Conservation (phyloP, 768 basidiomycete genomes). For the Phylloporus sp. region DNA sequence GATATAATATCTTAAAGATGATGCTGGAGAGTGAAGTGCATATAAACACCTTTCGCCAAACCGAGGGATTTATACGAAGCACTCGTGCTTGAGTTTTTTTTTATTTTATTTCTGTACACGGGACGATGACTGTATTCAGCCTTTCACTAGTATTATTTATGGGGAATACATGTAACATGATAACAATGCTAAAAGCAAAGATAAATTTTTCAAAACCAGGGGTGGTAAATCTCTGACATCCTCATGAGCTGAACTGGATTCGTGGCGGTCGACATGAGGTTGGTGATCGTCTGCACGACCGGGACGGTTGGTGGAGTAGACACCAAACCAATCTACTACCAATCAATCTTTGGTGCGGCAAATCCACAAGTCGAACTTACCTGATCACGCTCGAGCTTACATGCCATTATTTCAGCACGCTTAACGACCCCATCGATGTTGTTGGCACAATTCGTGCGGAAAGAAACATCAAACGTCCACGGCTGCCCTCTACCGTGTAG, state of each 20-base stretch:
- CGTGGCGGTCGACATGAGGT: conserved; percentile 80
- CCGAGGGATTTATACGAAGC: conserved; percentile 62
- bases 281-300: conserved; percentile 77
- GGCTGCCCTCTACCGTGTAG: conserved; percentile 54
- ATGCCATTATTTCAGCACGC: conserved; percentile 78
- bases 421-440: conserved; percentile 71
- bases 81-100: conserved; percentile 24
- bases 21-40: conserved; percentile 68
- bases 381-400: conserved; percentile 82
- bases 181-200: not conserved
- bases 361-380: conserved; percentile 34
- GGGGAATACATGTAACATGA: conserved; percentile 3
- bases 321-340: conserved; percentile 18
- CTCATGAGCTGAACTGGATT: conserved; percentile 81
- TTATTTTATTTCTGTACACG: not conserved
- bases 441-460: conserved; percentile 55
- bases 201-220: conserved; percentile 62
- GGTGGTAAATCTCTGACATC: conserved; percentile 81
- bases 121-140: not conserved
- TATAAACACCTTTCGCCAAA: conserved; percentile 69
- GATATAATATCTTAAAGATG: conserved; percentile 45
- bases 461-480: conserved; percentile 53
- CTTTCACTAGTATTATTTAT: not conserved
- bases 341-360: conserved; percentile 2
- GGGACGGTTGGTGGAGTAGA: conserved; percentile 34